These are phyloP conservation scores for Thuja plicata DNA, from an alignment of 83 land plant genomes.

Conservation along the genomic window DNA sequence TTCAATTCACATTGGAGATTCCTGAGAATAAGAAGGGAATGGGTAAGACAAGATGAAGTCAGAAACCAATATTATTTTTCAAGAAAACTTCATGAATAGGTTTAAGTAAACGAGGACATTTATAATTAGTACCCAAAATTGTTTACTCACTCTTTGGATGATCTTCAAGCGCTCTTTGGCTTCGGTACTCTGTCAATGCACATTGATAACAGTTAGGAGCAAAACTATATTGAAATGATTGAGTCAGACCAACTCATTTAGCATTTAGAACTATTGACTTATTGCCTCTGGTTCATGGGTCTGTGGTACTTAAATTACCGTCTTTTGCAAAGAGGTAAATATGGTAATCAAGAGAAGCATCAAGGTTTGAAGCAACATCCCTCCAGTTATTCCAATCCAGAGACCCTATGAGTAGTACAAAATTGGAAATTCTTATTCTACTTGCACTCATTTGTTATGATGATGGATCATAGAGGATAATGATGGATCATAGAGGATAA, in stretches of 20 bases:
- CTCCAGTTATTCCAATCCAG: conserved; percentile 14
- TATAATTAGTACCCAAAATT: neutral
- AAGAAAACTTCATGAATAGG: neutral
- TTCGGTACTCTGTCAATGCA: conserved; percentile 2
- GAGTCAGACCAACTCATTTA: neutral
- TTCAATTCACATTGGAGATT: neutral
- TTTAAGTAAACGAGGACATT: neutral
- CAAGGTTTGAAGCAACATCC: neutral
- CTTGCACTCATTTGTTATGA: too few species aligned
- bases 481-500: too few species aligned
- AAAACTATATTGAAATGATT: neutral
- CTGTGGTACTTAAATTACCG: neutral
- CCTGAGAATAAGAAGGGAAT: neutral
- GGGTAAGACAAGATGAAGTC: neutral
- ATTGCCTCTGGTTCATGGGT: neutral
- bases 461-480: too few species aligned
- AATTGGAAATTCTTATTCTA: neutral
- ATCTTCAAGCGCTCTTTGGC: neutral
- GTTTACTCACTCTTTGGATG: neutral
- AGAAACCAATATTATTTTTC: neutral
- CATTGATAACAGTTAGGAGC: neutral
- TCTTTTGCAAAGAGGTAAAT: neutral
- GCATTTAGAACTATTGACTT: neutral
- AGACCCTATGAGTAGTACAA: conserved; percentile 1
- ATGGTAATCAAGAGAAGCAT: neutral